A percentile compares a stretch with the other conserved stretches of the same genome.
Evolutionary conservation across 139 green algal genomes (phyloP).

Genomic region (Spirogloea muscicola): DNA sequence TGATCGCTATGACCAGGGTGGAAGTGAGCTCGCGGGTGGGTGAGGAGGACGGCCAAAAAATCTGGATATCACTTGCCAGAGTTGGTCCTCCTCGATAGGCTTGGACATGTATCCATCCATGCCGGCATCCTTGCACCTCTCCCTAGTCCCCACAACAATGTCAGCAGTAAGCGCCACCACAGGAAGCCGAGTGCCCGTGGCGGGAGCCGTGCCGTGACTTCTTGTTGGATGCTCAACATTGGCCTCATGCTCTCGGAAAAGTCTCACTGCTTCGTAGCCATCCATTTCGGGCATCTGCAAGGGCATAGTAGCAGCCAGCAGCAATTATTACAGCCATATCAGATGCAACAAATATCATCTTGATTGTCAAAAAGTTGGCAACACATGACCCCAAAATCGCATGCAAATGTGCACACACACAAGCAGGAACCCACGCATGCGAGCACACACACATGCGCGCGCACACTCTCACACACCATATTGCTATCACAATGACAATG

Average conservation of each 20-base stretch:
- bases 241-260: no score
- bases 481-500: no score
- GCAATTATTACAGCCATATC: neutral
- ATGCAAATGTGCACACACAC: neutral
- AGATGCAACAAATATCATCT: no score
- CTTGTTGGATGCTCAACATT: no score
- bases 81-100: constrained; percentile 33
- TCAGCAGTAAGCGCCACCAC: constrained; percentile 36
- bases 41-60: no score
- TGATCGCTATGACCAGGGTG: no score
- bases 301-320: neutral
- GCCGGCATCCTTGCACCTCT: constrained; percentile 27
- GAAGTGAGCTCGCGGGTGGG: no score
- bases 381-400: neutral
- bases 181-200: neutral
- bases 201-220: no score
- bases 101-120: constrained; percentile 43
- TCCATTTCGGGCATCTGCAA: constrained; percentile 12
- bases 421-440: neutral
- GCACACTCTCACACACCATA: neutral
- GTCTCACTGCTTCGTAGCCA: constrained; percentile 4
- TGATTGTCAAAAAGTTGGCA: neutral
- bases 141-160: constrained; percentile 15
- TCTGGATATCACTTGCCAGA: no score
- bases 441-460: no score